Conservation (phyloP, 2,329 filamentous ascomycete species). For the Claviceps maximensis region DNA sequence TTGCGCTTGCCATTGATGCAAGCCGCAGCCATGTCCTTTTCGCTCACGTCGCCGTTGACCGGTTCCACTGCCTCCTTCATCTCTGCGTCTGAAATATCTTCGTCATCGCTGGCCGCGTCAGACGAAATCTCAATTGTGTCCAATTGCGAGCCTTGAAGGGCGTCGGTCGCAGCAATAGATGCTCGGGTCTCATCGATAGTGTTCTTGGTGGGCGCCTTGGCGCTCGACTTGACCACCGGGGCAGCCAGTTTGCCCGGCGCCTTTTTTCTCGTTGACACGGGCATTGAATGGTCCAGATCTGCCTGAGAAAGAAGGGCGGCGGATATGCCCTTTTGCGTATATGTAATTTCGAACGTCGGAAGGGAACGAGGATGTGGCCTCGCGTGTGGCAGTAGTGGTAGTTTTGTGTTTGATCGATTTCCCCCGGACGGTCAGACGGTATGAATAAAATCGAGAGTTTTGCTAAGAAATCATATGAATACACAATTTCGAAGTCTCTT, state of each 20-base stretch:
- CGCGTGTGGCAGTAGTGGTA: background rate
- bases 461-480: background rate
- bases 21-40: conserved; percentile 5
- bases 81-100: conserved; percentile 19
- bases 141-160: conserved; percentile 22
- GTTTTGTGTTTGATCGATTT: conserved; percentile 1
- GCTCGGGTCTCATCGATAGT: conserved; percentile 46
- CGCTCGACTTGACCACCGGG: conserved; percentile 39
- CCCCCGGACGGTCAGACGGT: too few species aligned
- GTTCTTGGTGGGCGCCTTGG: conserved; percentile 34
- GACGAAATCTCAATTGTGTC: conserved; percentile 46
- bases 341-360: background rate
- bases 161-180: conserved; percentile 33
- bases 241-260: conserved; percentile 41
- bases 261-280: conserved; percentile 51
- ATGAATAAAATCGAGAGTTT: background rate
- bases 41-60: conserved; percentile 4
- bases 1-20: conserved; percentile 15
- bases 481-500: background rate
- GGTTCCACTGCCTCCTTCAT: conserved; percentile 17
- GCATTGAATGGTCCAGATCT: conserved; percentile 9
- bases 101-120: conserved; percentile 37
- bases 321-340: background rate
- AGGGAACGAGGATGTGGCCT: background rate
- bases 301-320: background rate